Percentiles rank a stretch among this genome's conserved stretches.
phyloP scores from a whole-genome alignment of 306 rosid species.

The Abrus pulchellus region DNA sequence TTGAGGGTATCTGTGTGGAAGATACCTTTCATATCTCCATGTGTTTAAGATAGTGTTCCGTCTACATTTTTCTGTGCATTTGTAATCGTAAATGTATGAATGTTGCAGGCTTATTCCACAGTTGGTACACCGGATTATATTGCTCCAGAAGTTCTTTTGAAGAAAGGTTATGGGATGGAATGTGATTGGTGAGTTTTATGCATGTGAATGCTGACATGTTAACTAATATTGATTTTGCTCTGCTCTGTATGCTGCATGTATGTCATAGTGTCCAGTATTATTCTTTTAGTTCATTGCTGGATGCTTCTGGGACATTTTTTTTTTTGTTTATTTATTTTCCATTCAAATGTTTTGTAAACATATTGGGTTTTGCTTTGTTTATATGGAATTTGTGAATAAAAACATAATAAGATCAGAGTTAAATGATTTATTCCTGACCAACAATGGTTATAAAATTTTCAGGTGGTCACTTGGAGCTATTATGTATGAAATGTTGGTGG shows the following conservation, averaged over 20 bases:
- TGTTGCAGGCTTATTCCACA: conserved; percentile 96
- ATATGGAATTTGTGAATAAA: conserved; percentile 31
- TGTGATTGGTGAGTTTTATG: conserved; percentile 90
- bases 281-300: conserved; percentile 39
- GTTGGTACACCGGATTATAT: conserved; percentile 99
- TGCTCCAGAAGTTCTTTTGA: conserved; percentile 99
- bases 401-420: neutral
- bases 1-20: conserved; percentile 36
- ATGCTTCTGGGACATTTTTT: neutral
- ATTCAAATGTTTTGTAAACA: conserved; percentile 5
- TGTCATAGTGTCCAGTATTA: conserved; percentile 16
- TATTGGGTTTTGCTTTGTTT: conserved; percentile 34
- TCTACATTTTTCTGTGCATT: conserved; percentile 23
- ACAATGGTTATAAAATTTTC: conserved; percentile 42
- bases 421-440: conserved; percentile 37
- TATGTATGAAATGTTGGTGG: conserved; percentile 98
- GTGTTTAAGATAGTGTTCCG: neutral
- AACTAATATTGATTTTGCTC: neutral
- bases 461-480: conserved; percentile 99
- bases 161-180: conserved; percentile 98
- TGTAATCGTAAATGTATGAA: conserved; percentile 47
- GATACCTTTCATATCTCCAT: conserved; percentile 5
- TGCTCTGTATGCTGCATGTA: conserved; percentile 5
- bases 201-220: conserved; percentile 17
- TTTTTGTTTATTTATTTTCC: neutral